Percentiles rank a stretch among this genome's conserved stretches.
phyloP scores from a whole-genome alignment of 208 protist genomes.

The Acanthamoeba castellanii region DNA sequence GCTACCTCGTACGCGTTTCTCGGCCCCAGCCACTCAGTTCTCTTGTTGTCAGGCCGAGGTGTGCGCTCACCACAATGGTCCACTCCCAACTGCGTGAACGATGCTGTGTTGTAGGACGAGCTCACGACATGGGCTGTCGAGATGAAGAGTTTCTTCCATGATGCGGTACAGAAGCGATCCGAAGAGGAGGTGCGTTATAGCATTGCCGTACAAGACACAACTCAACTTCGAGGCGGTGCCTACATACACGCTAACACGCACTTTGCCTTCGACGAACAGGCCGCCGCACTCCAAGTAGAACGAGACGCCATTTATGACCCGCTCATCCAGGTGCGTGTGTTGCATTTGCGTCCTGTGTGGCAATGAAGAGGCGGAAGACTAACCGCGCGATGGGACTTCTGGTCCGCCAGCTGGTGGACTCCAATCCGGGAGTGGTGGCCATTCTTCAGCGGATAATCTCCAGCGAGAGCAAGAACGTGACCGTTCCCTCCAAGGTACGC shows the following conservation, averaged over 20 bases:
- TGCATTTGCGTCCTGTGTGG: neutral
- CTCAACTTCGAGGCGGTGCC: neutral
- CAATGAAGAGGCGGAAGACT: neutral
- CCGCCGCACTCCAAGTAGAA: neutral
- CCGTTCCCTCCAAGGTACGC: neutral
- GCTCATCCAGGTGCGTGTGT: neutral
- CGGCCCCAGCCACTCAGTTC: no score
- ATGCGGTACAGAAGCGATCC: constrained; percentile 23
- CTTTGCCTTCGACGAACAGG: neutral
- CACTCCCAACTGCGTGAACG: neutral
- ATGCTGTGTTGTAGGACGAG: neutral
- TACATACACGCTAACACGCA: neutral
- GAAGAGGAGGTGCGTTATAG: neutral
- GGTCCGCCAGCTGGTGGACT: neutral
- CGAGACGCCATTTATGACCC: constrained; percentile 4
- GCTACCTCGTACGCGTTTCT: neutral
- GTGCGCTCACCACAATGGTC: no score
- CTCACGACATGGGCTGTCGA: neutral
- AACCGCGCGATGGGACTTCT: no score
- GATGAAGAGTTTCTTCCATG: constrained; percentile 24
- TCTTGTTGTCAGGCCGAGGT: no score
- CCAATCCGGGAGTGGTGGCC: neutral
- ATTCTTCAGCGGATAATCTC: constrained; percentile 30
- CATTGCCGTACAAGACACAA: neutral
- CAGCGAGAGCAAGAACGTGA: constrained; percentile 9